A percentile compares a stretch with the other conserved stretches of the same genome.
Conservation (phyloP, 805 yeast species). For the Starmerella sp. region DNA sequence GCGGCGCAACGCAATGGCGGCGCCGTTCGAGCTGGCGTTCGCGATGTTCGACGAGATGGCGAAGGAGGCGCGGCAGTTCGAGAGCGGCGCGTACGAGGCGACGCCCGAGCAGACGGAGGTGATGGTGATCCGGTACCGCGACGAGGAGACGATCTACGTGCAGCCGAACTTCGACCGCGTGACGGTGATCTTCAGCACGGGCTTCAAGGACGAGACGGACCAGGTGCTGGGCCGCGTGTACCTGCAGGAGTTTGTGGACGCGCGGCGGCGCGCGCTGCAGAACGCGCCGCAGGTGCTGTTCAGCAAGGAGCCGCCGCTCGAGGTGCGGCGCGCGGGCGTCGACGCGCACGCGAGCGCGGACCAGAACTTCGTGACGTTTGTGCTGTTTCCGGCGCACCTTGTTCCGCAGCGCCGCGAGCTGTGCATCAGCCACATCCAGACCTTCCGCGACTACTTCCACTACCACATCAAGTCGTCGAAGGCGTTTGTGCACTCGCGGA, state of each 20-base stretch:
- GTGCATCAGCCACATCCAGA: conserved; percentile 80
- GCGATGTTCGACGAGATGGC: conserved; percentile 57
- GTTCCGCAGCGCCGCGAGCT: conserved; percentile 67
- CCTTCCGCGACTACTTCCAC: conserved; percentile 94
- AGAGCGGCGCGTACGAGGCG: conserved; percentile 29
- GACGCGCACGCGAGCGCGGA: conserved; percentile 30
- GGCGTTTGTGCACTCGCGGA: conserved; percentile 96
- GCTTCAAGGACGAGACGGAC: conserved; percentile 94
- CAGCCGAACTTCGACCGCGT: conserved; percentile 92
- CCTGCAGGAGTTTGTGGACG: conserved; percentile 74
- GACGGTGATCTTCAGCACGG: conserved; percentile 88
- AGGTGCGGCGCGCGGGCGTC: conserved; percentile 41
- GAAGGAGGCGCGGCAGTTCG: conserved; percentile 30
- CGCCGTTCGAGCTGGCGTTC: conserved; percentile 85
- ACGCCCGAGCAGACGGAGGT: conserved; percentile 43
- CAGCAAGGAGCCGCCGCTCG: conserved; percentile 87
- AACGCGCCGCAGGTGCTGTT: conserved; percentile 96
- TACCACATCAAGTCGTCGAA: conserved; percentile 97
- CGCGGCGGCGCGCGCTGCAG: conserved; percentile 89
- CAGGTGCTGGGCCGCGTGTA: conserved; percentile 37
- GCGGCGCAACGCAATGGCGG: conserved; percentile 80
- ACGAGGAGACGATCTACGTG: conserved; percentile 81
- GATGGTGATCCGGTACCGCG: conserved; percentile 72
- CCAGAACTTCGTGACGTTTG: conserved; percentile 43
- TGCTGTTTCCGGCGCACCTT: conserved; percentile 42